These are phyloP conservation scores for Ascochyta fabae DNA, from an alignment of 2,329 filamentous ascomycete genomes.

Conservation along the genomic window DNA sequence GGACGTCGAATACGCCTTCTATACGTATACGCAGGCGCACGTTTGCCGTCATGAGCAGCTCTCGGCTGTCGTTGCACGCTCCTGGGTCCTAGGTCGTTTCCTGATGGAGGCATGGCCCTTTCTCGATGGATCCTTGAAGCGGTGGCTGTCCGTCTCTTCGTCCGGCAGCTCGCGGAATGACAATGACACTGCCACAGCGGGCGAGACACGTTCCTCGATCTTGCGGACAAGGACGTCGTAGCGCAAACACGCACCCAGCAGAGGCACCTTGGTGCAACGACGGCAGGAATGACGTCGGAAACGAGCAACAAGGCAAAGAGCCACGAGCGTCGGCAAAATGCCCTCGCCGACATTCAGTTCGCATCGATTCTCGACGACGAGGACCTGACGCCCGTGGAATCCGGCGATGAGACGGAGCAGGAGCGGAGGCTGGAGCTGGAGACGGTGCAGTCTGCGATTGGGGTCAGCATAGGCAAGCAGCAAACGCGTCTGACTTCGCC, in stretches of 20 bases:
- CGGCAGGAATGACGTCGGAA: constrained; percentile 27
- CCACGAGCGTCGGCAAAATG: constrained; percentile 38
- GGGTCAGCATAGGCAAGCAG: constrained; percentile 64
- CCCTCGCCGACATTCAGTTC: constrained; percentile 52
- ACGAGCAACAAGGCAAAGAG: neutral
- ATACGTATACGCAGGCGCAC: constrained; percentile 13
- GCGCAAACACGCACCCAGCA: constrained; percentile 14
- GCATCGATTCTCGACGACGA: constrained; percentile 49
- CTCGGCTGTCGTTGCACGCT: constrained; percentile 11
- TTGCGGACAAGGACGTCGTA: constrained; percentile 13
- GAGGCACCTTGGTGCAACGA: constrained; percentile 17
- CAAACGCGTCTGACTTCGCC: constrained; percentile 65
- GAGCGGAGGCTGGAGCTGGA: constrained; percentile 42
- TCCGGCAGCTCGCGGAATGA: constrained; percentile 33
- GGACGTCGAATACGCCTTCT: constrained; percentile 2
- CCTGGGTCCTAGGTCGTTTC: neutral
- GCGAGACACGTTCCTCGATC: constrained; percentile 24
- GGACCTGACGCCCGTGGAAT: constrained; percentile 49
- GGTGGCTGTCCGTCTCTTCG: constrained; percentile 15
- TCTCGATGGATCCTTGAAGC: constrained; percentile 9
- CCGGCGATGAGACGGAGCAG: constrained; percentile 51
- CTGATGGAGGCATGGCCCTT: constrained; percentile 10
- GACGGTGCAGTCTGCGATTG: constrained; percentile 57
- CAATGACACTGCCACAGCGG: constrained; percentile 39
- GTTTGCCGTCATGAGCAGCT: constrained; percentile 17